Base-by-base conservation (phyloP, 768 basidiomycete species). In the Termitomyces sp. region DNA sequence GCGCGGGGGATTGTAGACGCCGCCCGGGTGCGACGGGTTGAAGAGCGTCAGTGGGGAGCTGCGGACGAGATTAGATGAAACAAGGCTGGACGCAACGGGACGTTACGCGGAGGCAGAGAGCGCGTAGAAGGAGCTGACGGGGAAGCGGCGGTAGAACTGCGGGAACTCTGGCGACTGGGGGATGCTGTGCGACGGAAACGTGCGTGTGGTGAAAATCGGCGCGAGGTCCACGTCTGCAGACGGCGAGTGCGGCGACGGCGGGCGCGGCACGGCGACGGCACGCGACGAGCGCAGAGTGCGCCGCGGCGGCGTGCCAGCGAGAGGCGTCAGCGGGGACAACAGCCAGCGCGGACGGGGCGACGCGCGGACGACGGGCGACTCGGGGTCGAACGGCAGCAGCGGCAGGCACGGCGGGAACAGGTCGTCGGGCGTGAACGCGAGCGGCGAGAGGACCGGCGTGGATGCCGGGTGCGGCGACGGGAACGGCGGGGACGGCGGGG, bases 101-200 rank as follows among this genome's bases (percentile, higher is more conserved):
- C n/a, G n/a, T 9, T 19, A 47, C 30, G 25, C 65, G 37, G 65
- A 64, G 35, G 73, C 72, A 17, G 72, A 64, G 27, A 68, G 62
- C 23, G 76, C 73, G 41, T 80, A 74, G 59, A 78, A 84, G 5
- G 84, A 79, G 60, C 84, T 85, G 53, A 78, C 75, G 5, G 88
- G 85, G 65, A 88, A 92, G 8, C 83, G 80, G 54, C 86, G 72
- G 67, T 92, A 92, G 59, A 89, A 80, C 19, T 85, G 77, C 40
- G 83, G 70, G 63, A 85, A 89, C 30, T 72, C 68, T 2, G 72
- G 58, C 23, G 80, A 74, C 47, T 79, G 45, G 3, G 43, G 37
- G 52, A 89, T 61, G 43, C 67, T 39, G 27, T 35, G 44, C 8
- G 71, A 57, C 2, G 86, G 85, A 52, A 91, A 78, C 8, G 73